Conservation (phyloP, 805 yeast genomes). For the Isabelozyma pseudorhagii region DNA sequence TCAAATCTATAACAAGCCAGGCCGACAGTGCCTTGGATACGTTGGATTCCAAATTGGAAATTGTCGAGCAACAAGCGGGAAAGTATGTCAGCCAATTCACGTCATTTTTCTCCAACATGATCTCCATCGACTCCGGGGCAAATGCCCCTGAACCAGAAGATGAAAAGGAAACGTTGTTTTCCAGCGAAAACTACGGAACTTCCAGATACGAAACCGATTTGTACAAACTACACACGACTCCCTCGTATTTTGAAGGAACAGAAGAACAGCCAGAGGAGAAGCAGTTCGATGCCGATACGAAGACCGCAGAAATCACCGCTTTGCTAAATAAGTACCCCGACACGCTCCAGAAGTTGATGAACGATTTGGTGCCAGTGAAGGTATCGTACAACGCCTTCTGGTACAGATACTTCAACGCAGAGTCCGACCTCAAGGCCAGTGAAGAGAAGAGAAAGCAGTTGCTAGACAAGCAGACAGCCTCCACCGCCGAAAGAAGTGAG, state of each 20-base stretch:
- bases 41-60: slow-evolving; percentile 68
- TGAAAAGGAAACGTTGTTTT: slow-evolving; percentile 18
- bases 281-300: slow-evolving; percentile 41
- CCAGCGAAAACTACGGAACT: slow-evolving; percentile 29
- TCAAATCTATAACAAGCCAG: slow-evolving; percentile 20
- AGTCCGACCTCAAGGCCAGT: slow-evolving; percentile 50
- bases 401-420: slow-evolving; percentile 63
- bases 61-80: slow-evolving; percentile 67
- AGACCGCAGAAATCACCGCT: slow-evolving; percentile 49
- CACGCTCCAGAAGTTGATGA: slow-evolving; percentile 54
- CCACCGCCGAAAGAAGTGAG: slow-evolving; percentile 29
- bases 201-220: slow-evolving; percentile 38
- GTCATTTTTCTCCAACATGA: slow-evolving; percentile 46
- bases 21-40: slow-evolving; percentile 63
- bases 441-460: slow-evolving; percentile 67
- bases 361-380: slow-evolving; percentile 62
- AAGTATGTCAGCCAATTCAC: slow-evolving; percentile 57
- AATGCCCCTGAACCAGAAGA: slow-evolving; percentile 5
- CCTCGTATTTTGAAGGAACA: slow-evolving; percentile 14
- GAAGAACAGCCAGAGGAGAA: slow-evolving; percentile 9
- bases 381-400: slow-evolving; percentile 66
- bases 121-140: slow-evolving; percentile 19
- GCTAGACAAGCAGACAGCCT: slow-evolving; percentile 30
- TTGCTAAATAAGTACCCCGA: slow-evolving; percentile 45
- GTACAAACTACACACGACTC: slow-evolving; percentile 35